A percentile compares a stretch with the other conserved stretches of the same genome.
These are phyloP conservation scores for Xylona heveae DNA, from an alignment of 495 filamentous ascomycete species.

Conservation along the genomic window DNA sequence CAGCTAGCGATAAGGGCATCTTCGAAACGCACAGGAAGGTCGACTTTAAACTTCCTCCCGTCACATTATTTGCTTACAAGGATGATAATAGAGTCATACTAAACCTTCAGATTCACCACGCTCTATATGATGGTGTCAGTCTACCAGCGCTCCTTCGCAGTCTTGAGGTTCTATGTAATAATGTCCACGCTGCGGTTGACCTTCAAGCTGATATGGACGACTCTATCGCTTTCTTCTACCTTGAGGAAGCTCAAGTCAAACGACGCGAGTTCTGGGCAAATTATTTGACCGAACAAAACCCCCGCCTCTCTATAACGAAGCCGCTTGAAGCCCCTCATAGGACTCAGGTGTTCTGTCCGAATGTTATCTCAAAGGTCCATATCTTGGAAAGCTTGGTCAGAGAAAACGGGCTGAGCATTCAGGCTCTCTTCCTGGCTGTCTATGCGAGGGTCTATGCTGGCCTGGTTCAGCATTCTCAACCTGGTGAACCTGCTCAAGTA, in stretches of 20 bases:
- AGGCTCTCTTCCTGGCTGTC: constrained; percentile 26
- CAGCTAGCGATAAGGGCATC: constrained; percentile 1
- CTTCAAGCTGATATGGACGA: too few relatives aligned
- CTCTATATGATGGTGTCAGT: constrained; percentile 36
- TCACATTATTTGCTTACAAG: constrained; percentile 9
- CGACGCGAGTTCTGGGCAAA: constrained; percentile 28
- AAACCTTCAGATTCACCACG: constrained; percentile 35
- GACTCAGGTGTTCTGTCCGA: constrained; percentile 1
- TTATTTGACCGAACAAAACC: too few relatives aligned
- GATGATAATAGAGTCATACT: constrained; percentile 9
- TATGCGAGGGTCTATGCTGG: constrained; percentile 20
- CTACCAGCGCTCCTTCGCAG: constrained; percentile 25
- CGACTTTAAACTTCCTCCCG: constrained; percentile 5
- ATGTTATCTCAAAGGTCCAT: constrained; percentile 6
- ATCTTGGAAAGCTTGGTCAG: constrained; percentile 15
- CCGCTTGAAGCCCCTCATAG: constrained; percentile 6
- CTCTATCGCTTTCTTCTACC: too few relatives aligned
- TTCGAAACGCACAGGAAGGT: constrained; percentile 3
- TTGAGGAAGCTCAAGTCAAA: too few relatives aligned
- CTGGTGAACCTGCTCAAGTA: constrained; percentile 13
- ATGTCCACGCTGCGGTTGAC: neutral
- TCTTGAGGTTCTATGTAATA: constrained; percentile 19
- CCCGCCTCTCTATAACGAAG: constrained; percentile 11
- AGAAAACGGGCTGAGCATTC: constrained; percentile 20
- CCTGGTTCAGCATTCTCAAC: constrained; percentile 6